phyloP scores from a whole-genome alignment of 176 grass and related monocot genomes.

The Carex kokanica region DNA sequence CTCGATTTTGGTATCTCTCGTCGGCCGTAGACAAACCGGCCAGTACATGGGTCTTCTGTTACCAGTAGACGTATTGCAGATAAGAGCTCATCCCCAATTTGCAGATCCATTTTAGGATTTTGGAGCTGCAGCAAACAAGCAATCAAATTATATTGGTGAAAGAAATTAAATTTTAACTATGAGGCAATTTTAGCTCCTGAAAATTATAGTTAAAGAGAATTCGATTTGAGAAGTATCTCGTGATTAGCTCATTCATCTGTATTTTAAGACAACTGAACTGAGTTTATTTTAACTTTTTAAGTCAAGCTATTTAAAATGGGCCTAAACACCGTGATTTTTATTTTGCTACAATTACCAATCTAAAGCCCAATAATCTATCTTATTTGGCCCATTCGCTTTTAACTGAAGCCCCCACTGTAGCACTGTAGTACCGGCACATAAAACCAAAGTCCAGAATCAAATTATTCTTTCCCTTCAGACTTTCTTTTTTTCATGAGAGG shows the following conservation, averaged over 20 bases:
- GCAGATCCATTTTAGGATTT: conserved; percentile 82
- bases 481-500: neutral
- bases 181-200: neutral
- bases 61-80: conserved; percentile 78
- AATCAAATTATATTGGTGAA: neutral
- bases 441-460: neutral
- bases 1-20: conserved; percentile 61
- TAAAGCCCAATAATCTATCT: neutral
- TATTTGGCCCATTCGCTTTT: neutral
- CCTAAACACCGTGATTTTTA: neutral
- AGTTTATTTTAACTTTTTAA: neutral
- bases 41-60: conserved; percentile 69
- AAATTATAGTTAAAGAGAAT: neutral
- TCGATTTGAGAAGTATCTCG: neutral
- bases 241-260: neutral
- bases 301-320: neutral
- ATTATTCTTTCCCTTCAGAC: neutral
- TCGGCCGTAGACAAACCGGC: conserved; percentile 70
- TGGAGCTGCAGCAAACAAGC: conserved; percentile 45
- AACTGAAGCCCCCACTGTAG: neutral
- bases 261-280: neutral
- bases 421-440: neutral
- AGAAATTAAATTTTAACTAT: neutral
- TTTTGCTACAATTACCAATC: neutral
- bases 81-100: conserved; percentile 71